Evolutionary conservation across 2,329 filamentous ascomycete species (phyloP).

Genomic region (Talaromyces sp.): DNA sequence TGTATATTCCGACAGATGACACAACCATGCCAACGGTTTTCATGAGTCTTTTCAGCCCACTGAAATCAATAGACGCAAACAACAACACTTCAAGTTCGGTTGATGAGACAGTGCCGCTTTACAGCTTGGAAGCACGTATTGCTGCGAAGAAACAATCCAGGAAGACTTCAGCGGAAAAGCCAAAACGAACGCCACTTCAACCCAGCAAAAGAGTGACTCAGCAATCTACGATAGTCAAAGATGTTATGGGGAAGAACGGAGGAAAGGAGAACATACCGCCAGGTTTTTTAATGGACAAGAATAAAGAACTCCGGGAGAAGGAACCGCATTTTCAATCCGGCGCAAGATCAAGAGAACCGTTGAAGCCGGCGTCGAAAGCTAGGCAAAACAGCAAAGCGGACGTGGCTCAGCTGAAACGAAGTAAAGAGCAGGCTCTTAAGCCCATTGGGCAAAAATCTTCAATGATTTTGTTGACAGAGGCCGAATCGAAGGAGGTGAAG

Average conservation of each 20-base stretch:
- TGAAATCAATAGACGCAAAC: constrained; percentile 26
- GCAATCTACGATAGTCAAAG: constrained; percentile 36
- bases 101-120: constrained; percentile 20
- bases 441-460: constrained; percentile 3
- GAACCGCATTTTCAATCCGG: constrained; percentile 15
- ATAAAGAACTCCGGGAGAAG: constrained; percentile 19
- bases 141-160: constrained; percentile 28
- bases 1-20: constrained; percentile 41
- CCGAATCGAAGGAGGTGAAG: background rate
- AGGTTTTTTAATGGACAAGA: constrained; percentile 23
- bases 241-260: constrained; percentile 50
- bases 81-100: background rate
- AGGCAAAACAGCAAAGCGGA: constrained; percentile 12
- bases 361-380: constrained; percentile 19
- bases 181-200: constrained; percentile 45
- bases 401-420: background rate
- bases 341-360: constrained; percentile 22
- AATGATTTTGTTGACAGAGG: background rate
- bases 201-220: constrained; percentile 38
- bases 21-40: constrained; percentile 39
- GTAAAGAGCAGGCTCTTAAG: background rate
- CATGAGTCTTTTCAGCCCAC: constrained; percentile 41
- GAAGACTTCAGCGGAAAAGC: constrained; percentile 19
- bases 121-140: constrained; percentile 32
- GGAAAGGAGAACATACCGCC: constrained; percentile 62